Base-by-base conservation (phyloP, 257 asterid genomes). In the Handroanthus guayacan region DNA sequence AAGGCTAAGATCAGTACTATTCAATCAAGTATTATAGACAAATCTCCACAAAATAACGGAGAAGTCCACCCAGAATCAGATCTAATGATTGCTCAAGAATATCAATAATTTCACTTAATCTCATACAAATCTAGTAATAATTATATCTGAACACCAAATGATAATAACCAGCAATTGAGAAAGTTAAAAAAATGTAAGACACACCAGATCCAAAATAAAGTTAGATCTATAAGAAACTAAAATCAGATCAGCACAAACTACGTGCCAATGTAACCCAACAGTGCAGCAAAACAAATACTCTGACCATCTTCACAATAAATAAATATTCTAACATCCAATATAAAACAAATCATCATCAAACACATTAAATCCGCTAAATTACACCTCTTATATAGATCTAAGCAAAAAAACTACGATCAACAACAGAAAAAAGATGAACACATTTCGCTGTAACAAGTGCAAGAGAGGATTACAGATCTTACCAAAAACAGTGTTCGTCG, bases 401-500 rank as follows among this genome's bases (percentile, higher is more conserved):
- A 1, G 8, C 2, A 2, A 2, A 4, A 9, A 48, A 48, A 11
- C 16, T 0, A 25, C 3, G 20, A 5, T 0, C 2, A 31, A 47
- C 34, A 54, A 31, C 44, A 17, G 9, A 3, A 31, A 39, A 18
- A 17, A 8, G 3, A 31, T 39, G n/a, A 38, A 7, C 0, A 31
- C 11, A 60, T 17, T 1, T 3, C 3, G 48, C 3, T 25, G 31
- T 25, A 25, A 51, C 9, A 71, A 43, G 2, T 25, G 37, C 10
- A 34, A 58, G 8, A 44, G 5, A 60, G 56, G 55, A 72, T 8
- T 39, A 9, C 48, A 63, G 50, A 65, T 25, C 87, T 62, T 85
- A 89, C 97, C 97, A 2, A 92, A 92, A 34, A 92, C 97, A 0
- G 97, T 92, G 89, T 90, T 92, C 5, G 69, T 80, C 56, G 95